Percentiles rank a stretch among this genome's conserved stretches.
These are phyloP conservation scores for Hura crepitans DNA, from an alignment of 441 rosid genomes.

Conservation along the genomic window DNA sequence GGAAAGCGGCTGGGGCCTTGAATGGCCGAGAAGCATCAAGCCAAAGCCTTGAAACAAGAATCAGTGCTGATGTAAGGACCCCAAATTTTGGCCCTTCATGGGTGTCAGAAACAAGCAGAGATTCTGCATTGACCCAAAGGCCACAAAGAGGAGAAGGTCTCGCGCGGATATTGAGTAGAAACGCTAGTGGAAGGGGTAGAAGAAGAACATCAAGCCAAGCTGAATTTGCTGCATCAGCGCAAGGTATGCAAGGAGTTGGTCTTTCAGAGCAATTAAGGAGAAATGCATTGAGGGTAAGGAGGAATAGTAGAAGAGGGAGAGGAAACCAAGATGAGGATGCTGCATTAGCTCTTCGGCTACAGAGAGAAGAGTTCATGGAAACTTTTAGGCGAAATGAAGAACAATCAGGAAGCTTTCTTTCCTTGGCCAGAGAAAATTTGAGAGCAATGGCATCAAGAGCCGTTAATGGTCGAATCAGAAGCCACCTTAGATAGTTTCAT, in stretches of 20 bases:
- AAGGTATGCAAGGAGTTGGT: constrained; percentile 46
- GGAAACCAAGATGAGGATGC: constrained; percentile 74
- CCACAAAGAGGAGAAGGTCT: constrained; percentile 58
- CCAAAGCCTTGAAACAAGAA: constrained; percentile 30
- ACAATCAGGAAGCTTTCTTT: constrained; percentile 34
- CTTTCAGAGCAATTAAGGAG: constrained; percentile 33
- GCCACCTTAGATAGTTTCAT: constrained; percentile 23
- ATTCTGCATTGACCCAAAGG: constrained; percentile 66
- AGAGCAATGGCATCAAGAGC: constrained; percentile 97
- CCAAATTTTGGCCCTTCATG: constrained; percentile 22
- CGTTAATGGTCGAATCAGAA: constrained; percentile 39
- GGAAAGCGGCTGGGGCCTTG: constrained; percentile 41
- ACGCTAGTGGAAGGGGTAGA: constrained; percentile 31
- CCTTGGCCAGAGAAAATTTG: constrained; percentile 70
- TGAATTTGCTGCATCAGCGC: constrained; percentile 33
- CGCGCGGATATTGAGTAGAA: constrained; percentile 29
- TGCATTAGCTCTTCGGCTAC: constrained; percentile 74
- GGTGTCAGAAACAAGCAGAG: constrained; percentile 46
- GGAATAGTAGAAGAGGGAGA: constrained; percentile 30
- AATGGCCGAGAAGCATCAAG: constrained; percentile 24
- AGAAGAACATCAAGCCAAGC: constrained; percentile 29
- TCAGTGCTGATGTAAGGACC: constrained; percentile 8
- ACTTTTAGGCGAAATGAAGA: constrained; percentile 41
- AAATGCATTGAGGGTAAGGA: constrained; percentile 26
- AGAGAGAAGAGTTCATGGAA: constrained; percentile 75